Evolutionary conservation across 2,329 filamentous ascomycete genomes (phyloP).

Genomic region (Cytospora piceicola): DNA sequence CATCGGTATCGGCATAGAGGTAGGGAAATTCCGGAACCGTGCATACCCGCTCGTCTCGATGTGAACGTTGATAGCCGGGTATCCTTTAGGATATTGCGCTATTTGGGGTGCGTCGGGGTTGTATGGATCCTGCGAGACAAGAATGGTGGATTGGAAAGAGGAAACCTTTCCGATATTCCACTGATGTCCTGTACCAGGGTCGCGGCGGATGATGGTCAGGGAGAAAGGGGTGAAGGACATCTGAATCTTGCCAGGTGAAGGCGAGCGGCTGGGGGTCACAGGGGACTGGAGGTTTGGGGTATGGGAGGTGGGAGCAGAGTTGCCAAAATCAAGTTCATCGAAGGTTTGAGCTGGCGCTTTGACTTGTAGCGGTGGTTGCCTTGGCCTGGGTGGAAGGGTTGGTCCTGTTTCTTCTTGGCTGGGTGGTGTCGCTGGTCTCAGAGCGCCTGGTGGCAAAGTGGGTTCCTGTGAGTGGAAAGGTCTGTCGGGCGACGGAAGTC

Average conservation of each 20-base stretch:
- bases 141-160: slow-evolving; percentile 53
- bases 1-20: slow-evolving; percentile 29
- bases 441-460: slow-evolving; percentile 3
- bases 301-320: background rate
- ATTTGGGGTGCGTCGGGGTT: slow-evolving; percentile 34
- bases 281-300: slow-evolving; percentile 12
- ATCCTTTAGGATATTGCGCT: slow-evolving; percentile 31
- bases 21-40: slow-evolving; percentile 58
- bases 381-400: slow-evolving; percentile 9
- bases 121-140: slow-evolving; percentile 33
- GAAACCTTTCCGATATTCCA: slow-evolving; percentile 76
- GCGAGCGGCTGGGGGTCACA: slow-evolving; percentile 38
- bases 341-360: slow-evolving; percentile 13
- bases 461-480: slow-evolving; percentile 9
- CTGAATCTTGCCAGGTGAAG: slow-evolving; percentile 44
- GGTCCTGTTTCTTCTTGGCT: background rate
- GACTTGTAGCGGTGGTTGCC: background rate
- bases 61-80: slow-evolving; percentile 54
- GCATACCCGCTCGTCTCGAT: slow-evolving; percentile 61
- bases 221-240: slow-evolving; percentile 51
- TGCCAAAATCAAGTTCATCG: slow-evolving; percentile 13
- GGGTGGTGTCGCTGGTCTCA: slow-evolving; percentile 11
- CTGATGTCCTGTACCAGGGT: slow-evolving; percentile 69
- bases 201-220: slow-evolving; percentile 72
- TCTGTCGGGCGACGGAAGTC: slow-evolving; percentile 13